Base-by-base conservation (phyloP, 352 stramenopile genomes). In the Elongisporangium prolatum region DNA sequence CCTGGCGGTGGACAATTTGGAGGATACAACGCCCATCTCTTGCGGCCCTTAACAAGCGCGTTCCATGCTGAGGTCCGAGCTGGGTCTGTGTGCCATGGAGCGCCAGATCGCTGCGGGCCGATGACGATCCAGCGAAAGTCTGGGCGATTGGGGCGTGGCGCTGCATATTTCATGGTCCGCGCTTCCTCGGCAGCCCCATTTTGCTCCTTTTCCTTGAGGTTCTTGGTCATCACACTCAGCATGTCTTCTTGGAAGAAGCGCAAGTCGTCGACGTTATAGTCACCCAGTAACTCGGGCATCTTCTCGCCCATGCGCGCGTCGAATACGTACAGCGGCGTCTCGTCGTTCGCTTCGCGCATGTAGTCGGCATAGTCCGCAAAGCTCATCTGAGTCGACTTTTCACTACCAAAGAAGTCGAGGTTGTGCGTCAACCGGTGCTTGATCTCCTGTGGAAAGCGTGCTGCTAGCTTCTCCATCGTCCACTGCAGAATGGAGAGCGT, bases 41-140 rank as follows among this genome's bases (percentile, higher is more conserved):
- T 99, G 20, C 80, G 72, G 38, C 97, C 97, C 44, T 97, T 86
- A 5, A 98, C 51, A 11, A 99, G 72, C 11, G 96, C 91, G 49
- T 99, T 98, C 96, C 96, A 99, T 0, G 96, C 97, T 55, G 95
- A 97, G 2, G 97, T 99, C 21, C 89, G 85, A 7, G 97, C 77
- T 34, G 97, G 97, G 66, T 99, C 97, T 20, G 97, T 86, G 63
- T 99, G 97, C 75, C 97, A 97, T 24, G 88, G 91, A 1, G 96
- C 98, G 4, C 97, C 97, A 2, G 82, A 90, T 1, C 86, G 84
- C 40, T 91, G 69, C 1, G 86, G 82, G 5, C 86, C 86, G 60
- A 91, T 85, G n/a, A 95, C 86, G 14, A 91, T 70, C 86, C 86
- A 95, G 16, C 86, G 80, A 55, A 84, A 91, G 38, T 95, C 86